Conservation (phyloP, 78 protist species). For the Salpingoeca rosetta region DNA sequence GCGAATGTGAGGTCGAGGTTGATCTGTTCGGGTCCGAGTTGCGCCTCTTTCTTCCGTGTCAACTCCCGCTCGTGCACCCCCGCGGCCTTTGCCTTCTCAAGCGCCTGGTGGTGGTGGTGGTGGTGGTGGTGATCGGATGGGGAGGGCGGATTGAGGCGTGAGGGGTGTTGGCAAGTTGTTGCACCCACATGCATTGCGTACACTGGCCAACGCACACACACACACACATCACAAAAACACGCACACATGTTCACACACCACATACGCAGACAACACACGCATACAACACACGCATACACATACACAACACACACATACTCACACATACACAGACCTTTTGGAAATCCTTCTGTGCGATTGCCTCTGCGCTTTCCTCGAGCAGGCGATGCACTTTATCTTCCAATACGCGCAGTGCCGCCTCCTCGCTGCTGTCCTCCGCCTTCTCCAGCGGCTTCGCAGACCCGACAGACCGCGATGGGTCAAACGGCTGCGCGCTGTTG, state of each 20-base stretch:
- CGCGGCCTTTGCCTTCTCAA: constrained; percentile 6
- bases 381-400: background rate
- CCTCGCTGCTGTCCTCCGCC: background rate
- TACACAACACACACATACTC: no score
- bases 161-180: no score
- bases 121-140: no score
- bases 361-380: background rate
- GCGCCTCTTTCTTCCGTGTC: background rate
- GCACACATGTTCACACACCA: no score
- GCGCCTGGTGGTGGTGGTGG: background rate
- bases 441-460: background rate
- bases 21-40: background rate
- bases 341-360: background rate
- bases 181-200: no score
- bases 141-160: no score
- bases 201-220: no score
- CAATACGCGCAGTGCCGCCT: background rate
- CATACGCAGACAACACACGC: no score
- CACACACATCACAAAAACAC: no score
- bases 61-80: background rate
- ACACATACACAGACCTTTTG: no score
- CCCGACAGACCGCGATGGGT: background rate
- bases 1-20: background rate
- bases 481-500: background rate
- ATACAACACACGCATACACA: no score